Evolutionary conservation across 805 yeast genomes (phyloP).

Genomic region (Hanseniaspora pseudoguilliermondii): DNA sequence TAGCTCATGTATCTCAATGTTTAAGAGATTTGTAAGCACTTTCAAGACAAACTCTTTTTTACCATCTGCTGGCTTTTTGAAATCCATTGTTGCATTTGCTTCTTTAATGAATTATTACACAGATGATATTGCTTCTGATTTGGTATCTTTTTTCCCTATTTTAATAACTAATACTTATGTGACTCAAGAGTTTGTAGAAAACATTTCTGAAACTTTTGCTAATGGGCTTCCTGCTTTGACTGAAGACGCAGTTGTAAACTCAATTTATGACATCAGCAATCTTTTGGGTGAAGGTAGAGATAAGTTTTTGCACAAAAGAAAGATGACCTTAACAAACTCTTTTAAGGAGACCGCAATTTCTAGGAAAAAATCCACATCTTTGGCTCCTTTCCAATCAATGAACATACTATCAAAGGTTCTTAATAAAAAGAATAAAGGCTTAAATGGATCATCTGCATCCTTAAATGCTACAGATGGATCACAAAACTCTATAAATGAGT

Average conservation of each 20-base stretch:
- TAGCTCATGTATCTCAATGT: conserved; percentile 33
- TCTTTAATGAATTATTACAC: conserved; percentile 36
- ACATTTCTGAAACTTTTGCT: conserved; percentile 48
- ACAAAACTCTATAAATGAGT: not conserved
- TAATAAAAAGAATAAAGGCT: conserved; percentile 5
- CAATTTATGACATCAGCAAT: conserved; percentile 74
- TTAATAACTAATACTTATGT: conserved; percentile 46
- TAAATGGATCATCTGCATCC: conserved; percentile 5
- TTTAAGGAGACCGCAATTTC: not conserved
- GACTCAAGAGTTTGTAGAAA: conserved; percentile 34
- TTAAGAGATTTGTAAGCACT: conserved; percentile 41
- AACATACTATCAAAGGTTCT: conserved; percentile 2
- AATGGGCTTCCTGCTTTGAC: conserved; percentile 53
- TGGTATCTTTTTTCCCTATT: conserved; percentile 36
- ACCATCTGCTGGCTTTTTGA: conserved; percentile 40
- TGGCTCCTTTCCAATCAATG: conserved; percentile 11
- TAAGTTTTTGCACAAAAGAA: conserved; percentile 10
- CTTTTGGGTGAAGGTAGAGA: conserved; percentile 40
- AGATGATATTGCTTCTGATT: conserved; percentile 25
- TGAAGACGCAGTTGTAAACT: conserved; percentile 71
- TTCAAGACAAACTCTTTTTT: conserved; percentile 33
- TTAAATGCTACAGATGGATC: not conserved
- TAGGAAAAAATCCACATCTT: not conserved
- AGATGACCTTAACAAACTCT: conserved; percentile 1
- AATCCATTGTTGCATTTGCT: conserved; percentile 43